Base-by-base conservation (phyloP, 1,139 yeast genomes). In the Meyerozyma guilliermondii region DNA sequence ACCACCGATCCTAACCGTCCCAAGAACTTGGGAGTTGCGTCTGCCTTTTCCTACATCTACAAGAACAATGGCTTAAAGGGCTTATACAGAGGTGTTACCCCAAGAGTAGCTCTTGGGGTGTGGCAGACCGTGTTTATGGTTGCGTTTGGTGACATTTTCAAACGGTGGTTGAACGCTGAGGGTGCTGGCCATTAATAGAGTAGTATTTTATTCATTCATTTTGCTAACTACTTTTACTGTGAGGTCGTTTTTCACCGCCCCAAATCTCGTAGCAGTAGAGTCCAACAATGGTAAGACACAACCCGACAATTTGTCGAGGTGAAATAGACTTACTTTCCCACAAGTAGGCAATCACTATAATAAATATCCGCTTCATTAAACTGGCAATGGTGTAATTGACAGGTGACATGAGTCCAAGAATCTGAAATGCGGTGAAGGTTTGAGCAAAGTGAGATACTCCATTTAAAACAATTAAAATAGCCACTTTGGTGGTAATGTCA, bases 81-180 rank as follows among this genome's bases (percentile, higher is more conserved):
- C 43, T 78, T 92, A 52, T 92, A 91, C 65, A 80, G 96, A 65
- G 98, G 98, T 60, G 97, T 91, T 39, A 80, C 98, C 10, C 98
- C 98, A 53, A 85, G 98, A 75, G 80, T 92, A 52, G 97, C 96
- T 43, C 77, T 92, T 54, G 95, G 98, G 52, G 86, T 92, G 49
- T 92, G 98, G 97, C 98, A 92, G 73, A 92, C 98, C 2, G 88
- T 92, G 39, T 92, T 95, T 66, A 92, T 92, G 98, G 98, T 92
- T 47, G 97, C 96, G n/a, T 81, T 92, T 53, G 98, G 98, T 60
- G 98, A 92, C 62, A 87, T 89, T 65, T 66, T 71, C 56, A 71
- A 70, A 57, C 67, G 60, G 52, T 53, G 68, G 61, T 65, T 72
- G 55, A 71, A 71, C 46, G 65, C 75, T 34, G 74, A 72, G 36